These are phyloP conservation scores for Fusarium drepaniforme DNA, from an alignment of 2,329 filamentous ascomycete genomes.

Conservation along the genomic window DNA sequence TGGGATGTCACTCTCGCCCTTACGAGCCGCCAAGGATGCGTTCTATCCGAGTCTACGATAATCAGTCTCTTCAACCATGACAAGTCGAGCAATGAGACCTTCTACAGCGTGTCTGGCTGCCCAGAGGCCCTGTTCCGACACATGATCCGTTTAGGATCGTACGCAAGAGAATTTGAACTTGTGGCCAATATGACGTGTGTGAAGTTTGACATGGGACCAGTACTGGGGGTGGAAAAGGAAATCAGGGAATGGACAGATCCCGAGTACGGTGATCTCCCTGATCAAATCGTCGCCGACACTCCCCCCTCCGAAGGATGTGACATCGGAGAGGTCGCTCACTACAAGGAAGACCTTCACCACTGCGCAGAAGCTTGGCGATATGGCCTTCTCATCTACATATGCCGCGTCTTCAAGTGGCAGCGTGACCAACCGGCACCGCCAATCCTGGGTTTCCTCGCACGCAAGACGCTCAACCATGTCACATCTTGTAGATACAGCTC, in stretches of 20 bases:
- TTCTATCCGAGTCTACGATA: slow-evolving; percentile 37
- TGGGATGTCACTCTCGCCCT: slow-evolving; percentile 51
- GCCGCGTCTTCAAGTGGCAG: slow-evolving; percentile 45
- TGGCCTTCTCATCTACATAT: slow-evolving; percentile 49
- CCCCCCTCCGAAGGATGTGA: neutral
- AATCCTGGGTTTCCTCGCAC: slow-evolving; percentile 37
- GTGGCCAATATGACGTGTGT: slow-evolving; percentile 47
- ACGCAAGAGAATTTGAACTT: slow-evolving; percentile 46
- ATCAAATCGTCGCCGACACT: neutral
- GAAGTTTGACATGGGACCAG: slow-evolving; percentile 41
- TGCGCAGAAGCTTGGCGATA: slow-evolving; percentile 51
- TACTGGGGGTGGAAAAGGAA: slow-evolving; percentile 29
- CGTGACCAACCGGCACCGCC: slow-evolving; percentile 16
- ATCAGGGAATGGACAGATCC: slow-evolving; percentile 37
- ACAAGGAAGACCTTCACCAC: slow-evolving; percentile 46
- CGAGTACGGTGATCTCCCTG: slow-evolving; percentile 9
- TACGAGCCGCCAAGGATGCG: slow-evolving; percentile 45
- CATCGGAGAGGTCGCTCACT: slow-evolving; percentile 17
- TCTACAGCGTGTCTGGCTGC: slow-evolving; percentile 50
- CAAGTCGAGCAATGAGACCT: slow-evolving; percentile 41
- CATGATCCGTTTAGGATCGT: slow-evolving; percentile 45
- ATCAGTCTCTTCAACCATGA: slow-evolving; percentile 29
- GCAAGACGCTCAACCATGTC: slow-evolving; percentile 42
- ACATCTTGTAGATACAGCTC: slow-evolving; percentile 41
- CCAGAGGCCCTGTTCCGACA: slow-evolving; percentile 43